Conservation (phyloP, 2,329 filamentous ascomycete genomes). For the Pyrenochaeta sp. region DNA sequence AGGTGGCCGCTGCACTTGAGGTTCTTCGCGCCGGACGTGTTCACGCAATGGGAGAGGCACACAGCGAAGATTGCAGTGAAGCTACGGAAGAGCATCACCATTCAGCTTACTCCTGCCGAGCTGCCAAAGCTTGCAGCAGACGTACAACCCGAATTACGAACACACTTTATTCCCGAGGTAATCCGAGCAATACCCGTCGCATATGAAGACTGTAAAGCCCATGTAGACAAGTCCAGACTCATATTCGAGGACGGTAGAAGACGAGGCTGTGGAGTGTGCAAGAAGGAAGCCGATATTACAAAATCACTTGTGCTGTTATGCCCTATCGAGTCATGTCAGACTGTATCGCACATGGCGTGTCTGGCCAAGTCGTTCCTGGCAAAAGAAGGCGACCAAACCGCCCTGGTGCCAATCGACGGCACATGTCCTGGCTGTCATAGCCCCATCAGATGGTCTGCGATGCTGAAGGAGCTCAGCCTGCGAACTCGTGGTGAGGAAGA, state of each 20-base stretch:
- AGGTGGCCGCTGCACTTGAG: conserved; percentile 83
- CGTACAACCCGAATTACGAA: conserved; percentile 26
- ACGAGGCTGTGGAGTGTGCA: conserved; percentile 61
- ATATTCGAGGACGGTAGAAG: conserved; percentile 18
- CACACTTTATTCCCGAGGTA: conserved; percentile 37
- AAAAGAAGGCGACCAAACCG: conserved; percentile 42
- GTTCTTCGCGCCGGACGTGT: conserved; percentile 78
- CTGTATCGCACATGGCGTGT: conserved; percentile 64
- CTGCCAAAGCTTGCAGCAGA: conserved; percentile 28
- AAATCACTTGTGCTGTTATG: conserved; percentile 61
- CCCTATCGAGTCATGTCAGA: conserved; percentile 57
- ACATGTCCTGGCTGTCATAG: conserved; percentile 74
- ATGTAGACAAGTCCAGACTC: conserved; percentile 61
- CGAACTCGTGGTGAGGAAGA: conserved; percentile 75
- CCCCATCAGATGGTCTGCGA: conserved; percentile 73
- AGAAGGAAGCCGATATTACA: conserved; percentile 44
- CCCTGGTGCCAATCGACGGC: conserved; percentile 73
- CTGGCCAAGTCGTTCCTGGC: conserved; percentile 62
- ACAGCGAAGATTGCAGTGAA: conserved; percentile 32
- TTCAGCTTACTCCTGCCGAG: conserved; percentile 43
- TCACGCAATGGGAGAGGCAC: conserved; percentile 72
- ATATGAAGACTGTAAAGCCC: conserved; percentile 60
- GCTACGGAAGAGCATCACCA: conserved; percentile 36
- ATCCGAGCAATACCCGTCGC: conserved; percentile 59
- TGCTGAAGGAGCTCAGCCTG: conserved; percentile 84